phyloP scores from a whole-genome alignment of 2,329 filamentous ascomycete genomes.

The Knoxdaviesia proteae region DNA sequence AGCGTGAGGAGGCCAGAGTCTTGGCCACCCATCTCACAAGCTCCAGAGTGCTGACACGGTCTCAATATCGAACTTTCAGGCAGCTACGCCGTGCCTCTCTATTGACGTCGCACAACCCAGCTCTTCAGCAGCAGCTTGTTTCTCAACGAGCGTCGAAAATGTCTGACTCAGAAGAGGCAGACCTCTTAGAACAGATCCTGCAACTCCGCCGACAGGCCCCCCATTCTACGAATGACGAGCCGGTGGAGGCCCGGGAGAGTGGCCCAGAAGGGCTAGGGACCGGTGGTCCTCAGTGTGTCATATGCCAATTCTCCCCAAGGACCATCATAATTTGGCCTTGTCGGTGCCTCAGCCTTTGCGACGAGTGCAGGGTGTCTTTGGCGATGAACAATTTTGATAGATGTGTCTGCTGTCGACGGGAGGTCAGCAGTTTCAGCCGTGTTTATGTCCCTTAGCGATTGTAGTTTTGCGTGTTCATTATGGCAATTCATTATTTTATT shows the following conservation, averaged over 20 bases:
- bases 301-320: slow-evolving; percentile 70
- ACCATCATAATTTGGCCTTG: slow-evolving; percentile 94
- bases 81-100: slow-evolving; percentile 31
- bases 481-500: slow-evolving; percentile 1
- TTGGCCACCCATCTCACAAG: slow-evolving; percentile 62
- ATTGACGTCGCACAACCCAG: neutral
- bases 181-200: slow-evolving; percentile 37
- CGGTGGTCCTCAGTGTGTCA: slow-evolving; percentile 68
- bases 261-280: slow-evolving; percentile 53
- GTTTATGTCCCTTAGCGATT: slow-evolving; percentile 56
- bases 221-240: neutral
- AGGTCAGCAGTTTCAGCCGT: slow-evolving; percentile 74
- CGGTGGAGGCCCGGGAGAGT: slow-evolving; percentile 35
- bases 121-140: slow-evolving; percentile 5
- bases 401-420: slow-evolving; percentile 81
- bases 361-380: slow-evolving; percentile 81
- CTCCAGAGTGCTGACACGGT: slow-evolving; percentile 58
- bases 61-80: slow-evolving; percentile 47
- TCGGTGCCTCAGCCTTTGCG: slow-evolving; percentile 79
- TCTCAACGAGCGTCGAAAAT: slow-evolving; percentile 16
- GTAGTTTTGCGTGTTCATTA: neutral
- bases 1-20: slow-evolving; percentile 60
- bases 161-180: slow-evolving; percentile 36
- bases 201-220: slow-evolving; percentile 6
- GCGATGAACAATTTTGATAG: slow-evolving; percentile 96